Evolutionary conservation across 2,329 filamentous ascomycete genomes (phyloP), one percentile per base, ranked within the genome.

Genomic region (Albifimbria verrucaria): DNA sequence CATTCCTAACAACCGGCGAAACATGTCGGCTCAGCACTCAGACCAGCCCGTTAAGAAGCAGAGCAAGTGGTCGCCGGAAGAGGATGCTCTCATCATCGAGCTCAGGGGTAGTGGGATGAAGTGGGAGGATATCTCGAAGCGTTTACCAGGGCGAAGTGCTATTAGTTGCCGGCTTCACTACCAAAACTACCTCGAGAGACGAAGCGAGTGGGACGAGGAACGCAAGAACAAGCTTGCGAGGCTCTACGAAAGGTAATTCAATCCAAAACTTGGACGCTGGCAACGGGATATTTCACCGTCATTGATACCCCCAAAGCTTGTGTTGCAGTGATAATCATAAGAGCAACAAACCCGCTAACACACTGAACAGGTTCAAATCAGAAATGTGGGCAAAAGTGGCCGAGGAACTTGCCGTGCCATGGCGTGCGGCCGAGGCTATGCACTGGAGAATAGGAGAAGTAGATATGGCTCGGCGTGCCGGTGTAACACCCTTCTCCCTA

Each of bases 381-480:
- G 92, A 97, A 67, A 97, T 97, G 91, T 99, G 93, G 93, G 86
- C 90, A 55, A 94, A 93, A 65, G 89, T 97, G 21, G 92, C 92
- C 42, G 91, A 94, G 69, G 93, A 97, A 72, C 93, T 99, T 87
- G 87, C 86, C 25, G 87, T 97, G 53, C 94, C 93, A 32, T 97
- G 93, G 93, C 83, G 94, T 65, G 92, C 94, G 18, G 93, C 90
- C 47, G 93, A 99, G 73, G 92, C 91, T 4, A 97, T 97, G 92
- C 94, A 97, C 72, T 99, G 94, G 93, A 89, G 96, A 66, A 79
- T 99, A 52, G 93, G 93, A 57, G 91, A 96, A 69, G 79, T 86
- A 62, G 94, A 97, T 63, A 97, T 99, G 91, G 92, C 92, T 47
- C 84, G 89, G 56, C 87, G 93, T 54, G 93, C 93, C 42, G 94